These are phyloP conservation scores for Cyclostephanos tholiformis DNA, from an alignment of 108 stramenopile species.

Conservation along the genomic window DNA sequence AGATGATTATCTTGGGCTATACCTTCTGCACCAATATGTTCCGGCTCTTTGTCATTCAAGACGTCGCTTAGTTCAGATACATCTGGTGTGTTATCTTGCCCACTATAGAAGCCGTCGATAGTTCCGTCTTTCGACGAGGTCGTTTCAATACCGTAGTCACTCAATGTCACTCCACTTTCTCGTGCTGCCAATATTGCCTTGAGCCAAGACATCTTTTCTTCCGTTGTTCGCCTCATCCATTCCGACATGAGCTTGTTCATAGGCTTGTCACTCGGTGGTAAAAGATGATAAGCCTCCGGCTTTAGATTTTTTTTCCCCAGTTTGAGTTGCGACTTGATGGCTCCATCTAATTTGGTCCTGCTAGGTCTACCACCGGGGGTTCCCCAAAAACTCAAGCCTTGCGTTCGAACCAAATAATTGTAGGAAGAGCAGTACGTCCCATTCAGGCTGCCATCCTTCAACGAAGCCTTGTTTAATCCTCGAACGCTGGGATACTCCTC, in stretches of 20 bases:
- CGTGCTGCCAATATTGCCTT: constrained; percentile 16
- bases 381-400: constrained; percentile 38
- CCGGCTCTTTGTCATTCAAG: background rate
- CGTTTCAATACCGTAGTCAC: constrained; percentile 11
- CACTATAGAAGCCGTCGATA: background rate
- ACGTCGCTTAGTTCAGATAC: background rate
- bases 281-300: constrained; percentile 13
- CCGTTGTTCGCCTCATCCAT: constrained; percentile 7
- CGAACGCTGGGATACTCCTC: constrained; percentile 28
- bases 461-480: constrained; percentile 35
- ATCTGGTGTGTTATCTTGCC: background rate
- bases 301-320: constrained; percentile 13
- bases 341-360: constrained; percentile 20
- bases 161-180: background rate
- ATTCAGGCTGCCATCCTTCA: constrained; percentile 41
- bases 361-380: constrained; percentile 34
- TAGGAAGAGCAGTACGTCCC: constrained; percentile 47
- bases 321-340: constrained; percentile 27
- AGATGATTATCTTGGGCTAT: background rate
- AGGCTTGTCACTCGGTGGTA: background rate
- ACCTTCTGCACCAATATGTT: background rate
- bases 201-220: constrained; percentile 33
- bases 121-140: background rate
- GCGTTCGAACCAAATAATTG: constrained; percentile 36
- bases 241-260: background rate